These are phyloP conservation scores for Leccinum olivaceopallidum DNA, from an alignment of 768 basidiomycete genomes.

Conservation along the genomic window DNA sequence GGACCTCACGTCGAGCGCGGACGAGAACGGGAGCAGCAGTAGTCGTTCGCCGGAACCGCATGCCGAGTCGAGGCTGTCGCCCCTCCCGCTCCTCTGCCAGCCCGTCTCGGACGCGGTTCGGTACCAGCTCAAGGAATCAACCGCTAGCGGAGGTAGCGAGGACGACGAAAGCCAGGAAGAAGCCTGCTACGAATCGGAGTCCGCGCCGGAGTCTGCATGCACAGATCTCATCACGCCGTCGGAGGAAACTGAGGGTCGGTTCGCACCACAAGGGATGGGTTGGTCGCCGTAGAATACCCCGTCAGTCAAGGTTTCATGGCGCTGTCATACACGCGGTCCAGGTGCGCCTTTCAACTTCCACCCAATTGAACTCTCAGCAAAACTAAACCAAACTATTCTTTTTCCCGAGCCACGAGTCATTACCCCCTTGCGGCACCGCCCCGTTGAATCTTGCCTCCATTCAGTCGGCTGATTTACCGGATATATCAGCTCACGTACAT, in stretches of 20 bases:
- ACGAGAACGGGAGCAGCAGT: conserved; percentile 8
- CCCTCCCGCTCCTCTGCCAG: conserved; percentile 35
- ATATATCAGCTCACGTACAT: conserved; percentile 26
- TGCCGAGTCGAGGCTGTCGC: conserved; percentile 20
- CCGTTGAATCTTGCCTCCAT: conserved; percentile 11
- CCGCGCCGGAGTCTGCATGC: conserved; percentile 20
- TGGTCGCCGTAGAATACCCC: conserved; percentile 32
- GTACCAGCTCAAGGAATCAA: conserved; percentile 28
- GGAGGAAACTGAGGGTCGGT: conserved; percentile 11
- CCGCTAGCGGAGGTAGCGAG: neutral
- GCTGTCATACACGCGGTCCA: conserved; percentile 33
- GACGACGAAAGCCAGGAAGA: conserved; percentile 4
- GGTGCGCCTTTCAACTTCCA: conserved; percentile 22
- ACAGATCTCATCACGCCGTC: conserved; percentile 14
- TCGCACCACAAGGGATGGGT: conserved; percentile 22
- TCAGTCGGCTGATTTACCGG: conserved; percentile 33
- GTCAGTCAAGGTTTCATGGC: conserved; percentile 38
- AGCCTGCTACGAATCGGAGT: conserved; percentile 14
- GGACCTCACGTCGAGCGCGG: conserved; percentile 27
- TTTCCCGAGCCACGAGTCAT: conserved; percentile 22
- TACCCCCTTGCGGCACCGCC: conserved; percentile 28
- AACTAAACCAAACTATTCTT: conserved; percentile 21
- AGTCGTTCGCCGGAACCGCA: conserved; percentile 1
- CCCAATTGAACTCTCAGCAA: neutral
- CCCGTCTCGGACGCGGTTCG: conserved; percentile 34